phyloP scores from a whole-genome alignment of 345 rosid species.

The Theobroma cacao region DNA sequence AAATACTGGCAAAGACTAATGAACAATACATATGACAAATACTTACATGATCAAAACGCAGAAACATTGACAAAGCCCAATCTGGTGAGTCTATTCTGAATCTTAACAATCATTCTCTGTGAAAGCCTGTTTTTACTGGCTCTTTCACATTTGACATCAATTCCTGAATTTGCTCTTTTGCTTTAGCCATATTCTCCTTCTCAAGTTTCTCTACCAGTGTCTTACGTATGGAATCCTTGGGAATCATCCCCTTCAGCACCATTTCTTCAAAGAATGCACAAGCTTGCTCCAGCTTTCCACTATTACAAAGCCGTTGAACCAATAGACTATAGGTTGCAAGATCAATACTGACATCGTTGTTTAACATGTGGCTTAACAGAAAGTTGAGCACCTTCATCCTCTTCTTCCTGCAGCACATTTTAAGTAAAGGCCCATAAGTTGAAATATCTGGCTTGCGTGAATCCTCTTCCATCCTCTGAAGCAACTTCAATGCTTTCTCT shows the following conservation, averaged over 20 bases:
- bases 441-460: slow-evolving; percentile 54
- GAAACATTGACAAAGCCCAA: background rate
- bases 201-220: slow-evolving; percentile 55
- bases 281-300: slow-evolving; percentile 63
- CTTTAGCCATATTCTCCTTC: slow-evolving; percentile 40
- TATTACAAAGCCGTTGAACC: slow-evolving; percentile 49
- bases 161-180: slow-evolving; percentile 45
- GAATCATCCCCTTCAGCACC: slow-evolving; percentile 63
- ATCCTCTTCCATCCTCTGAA: slow-evolving; percentile 60
- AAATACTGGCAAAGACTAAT: background rate
- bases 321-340: slow-evolving; percentile 53
- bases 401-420: slow-evolving; percentile 71
- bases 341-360: slow-evolving; percentile 61
- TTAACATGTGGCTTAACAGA: slow-evolving; percentile 64
- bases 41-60: background rate
- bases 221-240: slow-evolving; percentile 44
- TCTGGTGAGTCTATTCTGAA: background rate
- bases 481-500: slow-evolving; percentile 60
- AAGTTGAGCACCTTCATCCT: slow-evolving; percentile 62
- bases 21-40: background rate
- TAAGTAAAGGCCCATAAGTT: slow-evolving; percentile 65
- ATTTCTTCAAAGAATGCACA: slow-evolving; percentile 66
- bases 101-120: slow-evolving; percentile 2
- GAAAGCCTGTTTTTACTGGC: background rate
- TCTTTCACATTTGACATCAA: slow-evolving; percentile 29